phyloP scores from a whole-genome alignment of 2,329 filamentous ascomycete species.

The Amauroascus verrucosus region DNA sequence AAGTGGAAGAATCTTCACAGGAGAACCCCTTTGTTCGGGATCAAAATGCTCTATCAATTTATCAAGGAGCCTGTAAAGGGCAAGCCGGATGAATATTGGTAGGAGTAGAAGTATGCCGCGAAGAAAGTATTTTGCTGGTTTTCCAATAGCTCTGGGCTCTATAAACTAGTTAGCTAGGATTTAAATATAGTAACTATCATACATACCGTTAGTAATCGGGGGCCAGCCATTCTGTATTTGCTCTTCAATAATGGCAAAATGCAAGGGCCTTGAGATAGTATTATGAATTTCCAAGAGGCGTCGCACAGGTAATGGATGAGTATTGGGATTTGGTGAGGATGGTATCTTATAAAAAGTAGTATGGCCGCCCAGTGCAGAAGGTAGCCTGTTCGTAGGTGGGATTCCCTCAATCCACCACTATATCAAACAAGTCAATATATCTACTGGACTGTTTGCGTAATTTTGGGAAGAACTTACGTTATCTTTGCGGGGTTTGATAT shows the following conservation, averaged over 20 bases:
- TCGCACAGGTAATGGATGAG: constrained; percentile 3
- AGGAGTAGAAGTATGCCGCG: background rate
- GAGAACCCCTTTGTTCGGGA: background rate
- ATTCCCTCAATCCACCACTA: constrained; percentile 6
- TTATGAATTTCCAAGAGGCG: constrained; percentile 4
- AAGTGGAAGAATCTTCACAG: constrained; percentile 13
- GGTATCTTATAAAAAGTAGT: constrained; percentile 1
- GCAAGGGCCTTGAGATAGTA: background rate
- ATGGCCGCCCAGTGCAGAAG: background rate
- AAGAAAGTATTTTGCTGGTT: background rate
- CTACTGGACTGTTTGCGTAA: too few relatives aligned
- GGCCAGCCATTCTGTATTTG: constrained; percentile 12
- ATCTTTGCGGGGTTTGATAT: background rate
- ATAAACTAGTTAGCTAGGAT: background rate
- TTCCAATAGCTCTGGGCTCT: constrained; percentile 4
- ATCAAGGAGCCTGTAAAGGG: constrained; percentile 8
- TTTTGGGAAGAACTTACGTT: constrained; percentile 1
- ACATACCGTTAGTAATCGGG: constrained; percentile 3
- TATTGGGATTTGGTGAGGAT: constrained; percentile 6
- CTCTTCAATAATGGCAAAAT: background rate
- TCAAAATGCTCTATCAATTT: constrained; percentile 4
- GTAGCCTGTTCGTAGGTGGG: background rate
- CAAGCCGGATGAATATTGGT: constrained; percentile 2
- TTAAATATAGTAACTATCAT: background rate
- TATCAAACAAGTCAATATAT: background rate